Base-by-base conservation (phyloP, 768 basidiomycete genomes). In the Lactarius evosmus region DNA sequence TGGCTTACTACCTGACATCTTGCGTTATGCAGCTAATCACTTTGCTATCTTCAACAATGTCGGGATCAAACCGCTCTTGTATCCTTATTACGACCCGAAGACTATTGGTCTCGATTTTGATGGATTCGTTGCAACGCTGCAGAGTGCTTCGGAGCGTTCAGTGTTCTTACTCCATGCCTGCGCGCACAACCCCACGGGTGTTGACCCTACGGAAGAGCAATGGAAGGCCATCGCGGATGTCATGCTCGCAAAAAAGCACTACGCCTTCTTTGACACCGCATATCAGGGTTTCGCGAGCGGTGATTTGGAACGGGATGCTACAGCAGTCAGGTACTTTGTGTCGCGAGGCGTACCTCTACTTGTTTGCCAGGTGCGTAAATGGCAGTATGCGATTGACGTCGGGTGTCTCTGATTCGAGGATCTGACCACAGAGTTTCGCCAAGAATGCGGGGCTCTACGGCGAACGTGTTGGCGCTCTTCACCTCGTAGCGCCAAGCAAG, bases 211-310 rank as follows among this genome's bases (percentile, higher is more conserved):
- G 36, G 74, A 74, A 52, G 93, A 89, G 69, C 89, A 98, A 74
- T 98, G 95, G 95, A 77, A 82, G 65, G 74, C 78, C 62, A 83
- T 98, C 69, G 89, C 90, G 41, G 81, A 88, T 40, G 76, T 87
- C 59, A 83, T 97, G 73, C 73, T 88, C 33, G 75, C 78, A 53
- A 89, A 87, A 76, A 80, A 83, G 16, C 95, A 95, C 74, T 96
- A 85, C 71, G 88, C 88, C 34, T 95, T 96, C 78, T 93, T 98
- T 74, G 95, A 98, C 77, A 90, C 89, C 73, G 95, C 95, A 3
- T 98, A 98, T 77, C 95, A 97, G 76, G 95, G 95, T 19, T 98
- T 98, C 74, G 95, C 95, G 19, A 93, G 91, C 69, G 95, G 95
- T 1, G 86, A 93, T 74, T 79, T 97, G 71, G 88, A 95, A 73